Percentiles rank a stretch among this genome's conserved stretches.
Evolutionary conservation across 1,284 basidiomycete genomes (phyloP).

Genomic region (Cryptococcus wingfieldii): DNA sequence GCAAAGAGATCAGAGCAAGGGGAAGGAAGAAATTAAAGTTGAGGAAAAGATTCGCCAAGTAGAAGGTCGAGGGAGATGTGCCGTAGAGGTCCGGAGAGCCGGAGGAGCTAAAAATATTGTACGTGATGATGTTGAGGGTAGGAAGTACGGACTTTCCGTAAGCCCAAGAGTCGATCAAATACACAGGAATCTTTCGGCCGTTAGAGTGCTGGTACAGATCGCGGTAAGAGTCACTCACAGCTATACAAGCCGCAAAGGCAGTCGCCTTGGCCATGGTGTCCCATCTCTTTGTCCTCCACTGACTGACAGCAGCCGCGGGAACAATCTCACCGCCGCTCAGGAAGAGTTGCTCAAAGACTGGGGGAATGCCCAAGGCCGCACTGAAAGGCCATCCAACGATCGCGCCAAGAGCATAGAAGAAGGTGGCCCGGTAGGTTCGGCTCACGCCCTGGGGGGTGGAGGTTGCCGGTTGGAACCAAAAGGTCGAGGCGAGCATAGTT

Average conservation of each 20-base stretch:
- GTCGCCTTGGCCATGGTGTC: constrained; percentile 60
- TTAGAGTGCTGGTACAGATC: background rate
- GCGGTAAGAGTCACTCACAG: constrained; percentile 55
- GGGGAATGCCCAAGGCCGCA: constrained; percentile 78
- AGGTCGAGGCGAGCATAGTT: constrained; percentile 74
- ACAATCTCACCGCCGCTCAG: constrained; percentile 69
- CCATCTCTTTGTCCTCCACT: constrained; percentile 63
- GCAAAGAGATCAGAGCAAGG: constrained; percentile 74
- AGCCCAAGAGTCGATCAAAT: constrained; percentile 76
- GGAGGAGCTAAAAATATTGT: constrained; percentile 75
- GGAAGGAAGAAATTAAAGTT: constrained; percentile 88
- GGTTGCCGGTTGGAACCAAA: constrained; percentile 64
- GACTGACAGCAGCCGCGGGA: constrained; percentile 51
- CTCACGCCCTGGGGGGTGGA: constrained; percentile 58
- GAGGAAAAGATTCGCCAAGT: constrained; percentile 77
- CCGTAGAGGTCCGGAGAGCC: constrained; percentile 82
- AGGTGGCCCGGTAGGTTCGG: constrained; percentile 55
- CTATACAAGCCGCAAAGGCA: constrained; percentile 58
- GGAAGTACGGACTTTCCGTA: constrained; percentile 77
- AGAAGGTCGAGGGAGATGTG: constrained; percentile 79
- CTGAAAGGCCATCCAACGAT: constrained; percentile 96
- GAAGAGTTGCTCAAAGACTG: constrained; percentile 85
- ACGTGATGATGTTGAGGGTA: constrained; percentile 88
- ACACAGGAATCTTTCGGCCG: constrained; percentile 63
- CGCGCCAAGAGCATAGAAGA: constrained; percentile 74